Percentiles rank a stretch among this genome's conserved stretches.
Conservation (phyloP, 176 grass and related monocot genomes). For the Themeda triandra region DNA sequence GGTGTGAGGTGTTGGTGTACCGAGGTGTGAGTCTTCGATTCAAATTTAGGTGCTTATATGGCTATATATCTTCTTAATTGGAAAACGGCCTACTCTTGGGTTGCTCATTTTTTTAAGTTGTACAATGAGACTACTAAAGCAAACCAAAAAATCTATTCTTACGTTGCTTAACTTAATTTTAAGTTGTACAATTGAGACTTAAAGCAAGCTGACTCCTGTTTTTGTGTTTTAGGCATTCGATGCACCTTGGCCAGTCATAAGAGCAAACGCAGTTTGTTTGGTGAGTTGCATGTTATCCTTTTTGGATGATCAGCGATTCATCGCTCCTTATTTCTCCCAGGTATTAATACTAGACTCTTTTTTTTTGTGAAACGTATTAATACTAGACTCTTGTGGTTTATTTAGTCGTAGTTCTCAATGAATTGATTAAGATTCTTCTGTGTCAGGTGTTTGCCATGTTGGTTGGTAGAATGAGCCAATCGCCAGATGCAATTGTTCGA, state of each 20-base stretch:
- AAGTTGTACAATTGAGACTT: background rate
- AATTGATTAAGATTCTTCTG: conserved; percentile 11
- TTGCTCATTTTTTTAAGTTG: background rate
- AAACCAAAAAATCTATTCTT: background rate
- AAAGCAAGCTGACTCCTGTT: background rate
- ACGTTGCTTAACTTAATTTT: background rate
- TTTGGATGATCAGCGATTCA: conserved; percentile 81
- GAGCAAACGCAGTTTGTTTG: conserved; percentile 94
- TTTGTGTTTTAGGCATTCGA: conserved; percentile 78
- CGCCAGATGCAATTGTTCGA: conserved; percentile 70
- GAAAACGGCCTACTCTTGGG: background rate
- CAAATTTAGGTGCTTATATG: background rate
- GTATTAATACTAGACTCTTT: conserved; percentile 40
- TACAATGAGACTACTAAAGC: conserved; percentile 7
- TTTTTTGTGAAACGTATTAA: no score
- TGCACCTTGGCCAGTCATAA: conserved; percentile 88
- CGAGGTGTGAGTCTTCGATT: background rate
- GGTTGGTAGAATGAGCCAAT: conserved; percentile 77
- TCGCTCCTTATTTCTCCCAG: conserved; percentile 92
- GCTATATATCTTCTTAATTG: background rate
- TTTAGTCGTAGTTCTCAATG: conserved; percentile 4
- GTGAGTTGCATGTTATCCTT: conserved; percentile 82
- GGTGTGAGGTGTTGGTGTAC: background rate
- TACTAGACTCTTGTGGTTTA: conserved; percentile 15
- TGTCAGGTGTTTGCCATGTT: conserved; percentile 70